phyloP scores from a whole-genome alignment of 2,329 filamentous ascomycete species.

The Neofusicoccum kwambonambiense region DNA sequence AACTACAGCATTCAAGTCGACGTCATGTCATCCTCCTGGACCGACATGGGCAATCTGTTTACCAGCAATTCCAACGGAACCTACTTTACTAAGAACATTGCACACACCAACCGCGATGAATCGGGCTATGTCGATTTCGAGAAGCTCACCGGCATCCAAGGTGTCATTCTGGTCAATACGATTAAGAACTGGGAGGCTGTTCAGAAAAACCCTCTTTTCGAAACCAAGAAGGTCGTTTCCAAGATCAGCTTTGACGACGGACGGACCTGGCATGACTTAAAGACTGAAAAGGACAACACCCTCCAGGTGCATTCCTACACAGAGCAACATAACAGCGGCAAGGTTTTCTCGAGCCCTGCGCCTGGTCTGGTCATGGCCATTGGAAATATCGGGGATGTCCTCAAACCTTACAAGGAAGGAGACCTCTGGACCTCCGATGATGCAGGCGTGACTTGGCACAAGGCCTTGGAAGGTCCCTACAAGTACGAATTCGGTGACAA shows the following conservation, averaged over 20 bases:
- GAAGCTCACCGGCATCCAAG: constrained; percentile 86
- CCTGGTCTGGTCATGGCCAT: constrained; percentile 92
- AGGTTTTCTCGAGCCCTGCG: constrained; percentile 89
- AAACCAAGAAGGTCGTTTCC: constrained; percentile 68
- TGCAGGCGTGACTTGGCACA: constrained; percentile 80
- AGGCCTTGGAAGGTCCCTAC: constrained; percentile 75
- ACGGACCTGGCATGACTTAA: constrained; percentile 74
- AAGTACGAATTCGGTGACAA: constrained; percentile 97
- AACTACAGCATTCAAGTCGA: constrained; percentile 98
- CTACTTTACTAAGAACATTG: constrained; percentile 88
- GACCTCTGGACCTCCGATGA: constrained; percentile 88
- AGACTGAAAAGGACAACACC: constrained; percentile 60
- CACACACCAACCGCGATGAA: constrained; percentile 83
- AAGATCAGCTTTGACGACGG: constrained; percentile 96
- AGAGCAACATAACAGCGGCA: constrained; percentile 74
- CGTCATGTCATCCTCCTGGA: constrained; percentile 69
- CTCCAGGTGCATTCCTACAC: constrained; percentile 94
- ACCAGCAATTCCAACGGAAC: constrained; percentile 98
- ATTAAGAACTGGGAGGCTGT: constrained; percentile 85
- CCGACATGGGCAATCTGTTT: constrained; percentile 82
- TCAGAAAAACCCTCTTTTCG: constrained; percentile 47
- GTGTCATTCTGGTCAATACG: constrained; percentile 84
- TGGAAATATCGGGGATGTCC: constrained; percentile 78
- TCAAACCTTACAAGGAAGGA: constrained; percentile 70
- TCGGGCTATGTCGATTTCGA: constrained; percentile 88